Evolutionary conservation across 768 basidiomycete species (phyloP), one percentile per base, ranked within the genome.

Genomic region (Boletus sp.): DNA sequence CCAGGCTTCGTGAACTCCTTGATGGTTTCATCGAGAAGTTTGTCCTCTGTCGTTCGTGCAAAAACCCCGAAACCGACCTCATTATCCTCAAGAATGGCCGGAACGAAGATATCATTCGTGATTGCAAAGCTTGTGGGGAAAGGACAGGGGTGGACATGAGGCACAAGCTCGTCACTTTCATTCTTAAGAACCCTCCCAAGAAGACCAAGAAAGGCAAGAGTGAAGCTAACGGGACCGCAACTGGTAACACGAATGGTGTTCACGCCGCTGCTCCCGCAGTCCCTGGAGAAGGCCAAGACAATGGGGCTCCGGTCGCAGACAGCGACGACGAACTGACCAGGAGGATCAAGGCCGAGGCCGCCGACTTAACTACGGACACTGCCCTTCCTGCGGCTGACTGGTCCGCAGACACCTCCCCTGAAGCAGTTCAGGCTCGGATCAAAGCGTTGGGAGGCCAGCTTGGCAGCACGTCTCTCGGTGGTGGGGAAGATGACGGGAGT

Each of bases 1-100:
- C 83, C 41, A 90, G 94, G 55, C 84, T 99, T 29, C 90, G 95
- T 54, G 96, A 98, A 72, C 84, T 99, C 15, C 87, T 99, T 64
- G 96, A 98, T 72, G 82, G 73, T 45, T 99, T 98, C 80, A 99
- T 99, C 77, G 93, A 96, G 64, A 98, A 98, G 74, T 99, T 97
- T 62, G 93, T 99, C 41, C 85, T 99, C 15, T 99, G 97, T 77
- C 87, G 86, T 55, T 83, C 90, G 10, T 99, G 97, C 88, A 98
- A 98, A 78, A 99, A 99, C 70, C 97, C 97, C 11, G 97, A 99
- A 75, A 99, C 97, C 32, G 95, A 98, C 66, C 84, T 98, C 42
- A 74, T 93, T 75, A 83, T 99, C 69, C 84, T 93, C 70, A 95
- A 92, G 74, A 75, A 68, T 53, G 93, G 94, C 47, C 75, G 82